Percentiles rank a stretch among this genome's conserved stretches.
Conservation (phyloP, 164 flowering plant species). For the Annona cherimola region DNA sequence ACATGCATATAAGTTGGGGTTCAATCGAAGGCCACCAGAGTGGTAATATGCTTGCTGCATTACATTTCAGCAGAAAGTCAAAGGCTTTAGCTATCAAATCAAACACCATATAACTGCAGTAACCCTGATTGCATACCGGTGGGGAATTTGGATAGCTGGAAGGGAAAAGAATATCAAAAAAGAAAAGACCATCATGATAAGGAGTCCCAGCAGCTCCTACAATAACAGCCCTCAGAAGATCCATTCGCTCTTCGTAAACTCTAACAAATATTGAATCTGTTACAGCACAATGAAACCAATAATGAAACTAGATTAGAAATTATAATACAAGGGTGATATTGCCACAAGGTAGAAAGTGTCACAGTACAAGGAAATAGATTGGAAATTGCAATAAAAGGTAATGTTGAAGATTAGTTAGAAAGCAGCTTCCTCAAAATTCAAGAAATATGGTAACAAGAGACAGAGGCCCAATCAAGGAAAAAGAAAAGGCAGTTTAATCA, state of each 20-base stretch:
- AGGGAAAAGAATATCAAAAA: slow-evolving; percentile 75
- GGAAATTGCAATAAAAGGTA: too few relatives aligned
- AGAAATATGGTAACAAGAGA: too few relatives aligned
- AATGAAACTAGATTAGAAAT: neutral
- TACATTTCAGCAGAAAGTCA: slow-evolving; percentile 8
- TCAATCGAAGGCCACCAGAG: slow-evolving; percentile 76
- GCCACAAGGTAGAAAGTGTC: too few relatives aligned
- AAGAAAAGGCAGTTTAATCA: too few relatives aligned
- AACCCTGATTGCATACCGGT: slow-evolving; percentile 50
- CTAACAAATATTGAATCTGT: slow-evolving; percentile 71
- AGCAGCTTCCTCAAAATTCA: too few relatives aligned
- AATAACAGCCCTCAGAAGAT: slow-evolving; percentile 83
- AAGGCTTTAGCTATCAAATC: slow-evolving; percentile 2
- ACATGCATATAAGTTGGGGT: slow-evolving; percentile 69
- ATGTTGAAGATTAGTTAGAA: too few relatives aligned
- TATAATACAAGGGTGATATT: neutral
- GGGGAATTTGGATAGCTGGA: slow-evolving; percentile 50
- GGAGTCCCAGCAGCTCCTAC: slow-evolving; percentile 89
- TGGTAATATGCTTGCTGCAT: slow-evolving; percentile 66
- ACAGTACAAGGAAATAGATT: neutral
- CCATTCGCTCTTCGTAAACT: slow-evolving; percentile 74
- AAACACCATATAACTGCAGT: neutral
- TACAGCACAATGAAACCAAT: neutral
- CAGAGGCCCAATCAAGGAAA: too few relatives aligned
- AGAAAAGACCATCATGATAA: slow-evolving; percentile 83